These are phyloP conservation scores for Pseudonectria foliicola DNA, from an alignment of 2,329 filamentous ascomycete genomes.

Conservation along the genomic window DNA sequence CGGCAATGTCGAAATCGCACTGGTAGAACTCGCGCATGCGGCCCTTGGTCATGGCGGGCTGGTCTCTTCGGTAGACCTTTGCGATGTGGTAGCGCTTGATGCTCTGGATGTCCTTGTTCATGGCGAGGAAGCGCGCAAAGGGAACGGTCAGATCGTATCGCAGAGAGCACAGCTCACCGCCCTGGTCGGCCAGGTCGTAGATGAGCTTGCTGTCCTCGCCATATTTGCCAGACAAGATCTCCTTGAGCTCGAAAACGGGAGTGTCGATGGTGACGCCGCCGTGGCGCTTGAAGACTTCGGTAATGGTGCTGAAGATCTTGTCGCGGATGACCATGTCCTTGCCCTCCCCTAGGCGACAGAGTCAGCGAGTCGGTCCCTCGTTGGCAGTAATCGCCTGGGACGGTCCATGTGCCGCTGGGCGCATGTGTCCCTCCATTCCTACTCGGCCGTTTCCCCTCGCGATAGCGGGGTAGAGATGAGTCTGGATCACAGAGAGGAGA, in stretches of 20 bases:
- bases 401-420: too few species aligned
- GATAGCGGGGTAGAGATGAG: conserved; percentile 19
- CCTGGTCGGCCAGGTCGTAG: conserved; percentile 81
- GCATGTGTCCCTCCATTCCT: too few species aligned
- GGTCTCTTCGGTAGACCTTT: conserved; percentile 58
- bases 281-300: conserved; percentile 75
- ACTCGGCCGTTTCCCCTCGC: too few species aligned
- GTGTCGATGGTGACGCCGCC: conserved; percentile 75
- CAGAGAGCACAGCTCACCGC: conserved; percentile 67
- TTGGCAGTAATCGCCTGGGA: too few species aligned
- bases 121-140: conserved; percentile 86
- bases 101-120: conserved; percentile 74
- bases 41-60: conserved; percentile 70
- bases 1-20: conserved; percentile 94
- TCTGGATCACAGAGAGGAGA: conserved; percentile 1
- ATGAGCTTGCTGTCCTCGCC: conserved; percentile 90
- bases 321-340: conserved; percentile 74
- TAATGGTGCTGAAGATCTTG: conserved; percentile 70
- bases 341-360: conserved; percentile 46
- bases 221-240: conserved; percentile 84
- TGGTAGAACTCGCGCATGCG: conserved; percentile 96
- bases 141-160: conserved; percentile 85
- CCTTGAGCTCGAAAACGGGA: conserved; percentile 76
- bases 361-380: too few species aligned
- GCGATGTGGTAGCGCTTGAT: conserved; percentile 96